Conservation (phyloP, 2,329 filamentous ascomycete genomes). For the Nothophoma quercina region DNA sequence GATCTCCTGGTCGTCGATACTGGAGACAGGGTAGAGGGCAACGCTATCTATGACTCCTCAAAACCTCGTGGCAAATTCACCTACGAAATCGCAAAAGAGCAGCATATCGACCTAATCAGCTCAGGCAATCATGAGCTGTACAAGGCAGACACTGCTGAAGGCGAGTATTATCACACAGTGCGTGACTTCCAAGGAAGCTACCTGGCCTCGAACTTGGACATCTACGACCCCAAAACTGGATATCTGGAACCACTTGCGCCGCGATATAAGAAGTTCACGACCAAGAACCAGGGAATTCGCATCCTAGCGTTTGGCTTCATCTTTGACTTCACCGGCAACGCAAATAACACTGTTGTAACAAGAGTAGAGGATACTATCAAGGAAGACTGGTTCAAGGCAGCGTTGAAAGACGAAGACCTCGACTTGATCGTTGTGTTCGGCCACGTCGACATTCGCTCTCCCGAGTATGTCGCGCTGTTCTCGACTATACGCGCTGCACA, state of each 20-base stretch:
- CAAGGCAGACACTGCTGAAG: slow-evolving; percentile 75
- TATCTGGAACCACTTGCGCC: slow-evolving; percentile 78
- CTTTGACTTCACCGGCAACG: slow-evolving; percentile 90
- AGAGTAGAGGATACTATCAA: slow-evolving; percentile 80
- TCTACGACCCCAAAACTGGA: slow-evolving; percentile 75
- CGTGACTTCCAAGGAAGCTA: slow-evolving; percentile 83
- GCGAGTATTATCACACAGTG: slow-evolving; percentile 81
- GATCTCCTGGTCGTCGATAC: slow-evolving; percentile 96
- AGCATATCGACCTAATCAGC: slow-evolving; percentile 83
- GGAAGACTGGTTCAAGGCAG: slow-evolving; percentile 87
- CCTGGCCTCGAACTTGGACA: slow-evolving; percentile 91
- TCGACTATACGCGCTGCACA: slow-evolving; percentile 77
- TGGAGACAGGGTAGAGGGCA: slow-evolving; percentile 91
- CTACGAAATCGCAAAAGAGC: slow-evolving; percentile 84
- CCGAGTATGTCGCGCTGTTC: slow-evolving; percentile 80
- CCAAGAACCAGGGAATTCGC: slow-evolving; percentile 83
- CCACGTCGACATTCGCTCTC: slow-evolving; percentile 82
- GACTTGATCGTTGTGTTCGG: slow-evolving; percentile 88
- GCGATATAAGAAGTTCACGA: slow-evolving; percentile 87
- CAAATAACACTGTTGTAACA: slow-evolving; percentile 87
- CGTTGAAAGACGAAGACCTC: slow-evolving; percentile 77
- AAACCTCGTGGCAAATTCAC: slow-evolving; percentile 87
- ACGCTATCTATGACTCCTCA: slow-evolving; percentile 91
- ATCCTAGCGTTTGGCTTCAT: slow-evolving; percentile 92
- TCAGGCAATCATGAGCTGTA: slow-evolving; percentile 97